Base-by-base conservation (phyloP, 345 rosid genomes). In the Aquilaria yunnanensis region DNA sequence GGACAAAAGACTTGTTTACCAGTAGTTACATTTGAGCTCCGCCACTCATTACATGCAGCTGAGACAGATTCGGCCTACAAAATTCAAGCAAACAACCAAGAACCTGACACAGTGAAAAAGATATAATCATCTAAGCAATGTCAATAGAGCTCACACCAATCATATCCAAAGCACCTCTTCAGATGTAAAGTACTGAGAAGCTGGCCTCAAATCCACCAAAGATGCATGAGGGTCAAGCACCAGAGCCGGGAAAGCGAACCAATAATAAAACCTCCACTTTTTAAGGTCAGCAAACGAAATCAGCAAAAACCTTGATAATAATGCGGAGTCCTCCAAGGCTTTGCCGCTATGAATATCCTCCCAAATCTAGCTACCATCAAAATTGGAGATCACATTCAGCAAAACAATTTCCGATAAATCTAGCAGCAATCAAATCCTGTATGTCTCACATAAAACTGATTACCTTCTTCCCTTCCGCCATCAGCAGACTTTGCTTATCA, bases 241-340 rank as follows among this genome's bases (percentile, higher is more conserved):
- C 63, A 94, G 77, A 41, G 88, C 96, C 64, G 96, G 96, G 56
- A 94, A 94, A 14, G 97, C 95, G 82, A 94, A 77, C 89, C 95
- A 82, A 68, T 88, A 94, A 65, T 81, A 82, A 64, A 94, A 94
- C 67, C 71, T 88, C 99, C 97, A 88, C 56, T 86, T 90, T 52
- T 94, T 88, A 57, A 90, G 75, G 81, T 94, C 97, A 0, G 95
- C 97, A 46, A 80, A 94, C 2, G 97, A 90, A 70, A 94, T 86
- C 64, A 90, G 76, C n/a, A 90, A 81, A 72, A 94, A 86, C 80
- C 95, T 82, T 32, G 88, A 82, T 50, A 90, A 72, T 32, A 74
- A 51, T 10, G 86, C 75, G 78, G 77, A 60, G 57, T 94, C 88
- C 72, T 86, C 92, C 70, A 85, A 49, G 31, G 95, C 95, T 77